Base-by-base conservation (phyloP, 179 eudicot species). In the Silene vulgaris region DNA sequence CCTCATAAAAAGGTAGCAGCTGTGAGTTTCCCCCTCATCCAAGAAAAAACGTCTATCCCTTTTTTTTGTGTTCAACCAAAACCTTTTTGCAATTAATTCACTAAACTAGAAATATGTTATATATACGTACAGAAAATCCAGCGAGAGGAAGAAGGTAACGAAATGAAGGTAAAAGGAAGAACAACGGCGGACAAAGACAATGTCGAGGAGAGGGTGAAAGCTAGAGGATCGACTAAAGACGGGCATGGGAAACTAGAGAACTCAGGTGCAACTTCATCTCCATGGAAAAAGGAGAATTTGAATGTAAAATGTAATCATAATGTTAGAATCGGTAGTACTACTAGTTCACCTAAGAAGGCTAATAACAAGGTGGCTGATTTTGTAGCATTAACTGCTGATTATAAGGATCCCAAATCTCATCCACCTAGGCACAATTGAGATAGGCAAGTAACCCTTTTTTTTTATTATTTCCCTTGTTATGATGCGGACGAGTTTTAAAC, bases 401-500 rank as follows among this genome's bases (percentile, higher is more conserved):
- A 88, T 78, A 75, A 82, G 74, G 69, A 48, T 66, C 84, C 90
- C 43, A 85, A 76, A 40, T 35, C 90, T 32, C 91, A 88, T 78
- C 88, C 88, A 50, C 88, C 90, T 69, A 84, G 76, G 69, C 83
- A 87, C 62, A 88, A 88, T 71, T 85, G 83, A 85, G 63, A 76
- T 5, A 19, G 64, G 23, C 64, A 17, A 5, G 64, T 60, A 1
- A 60, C 9, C 23, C 64, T 9, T 21, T 60, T 19, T 19, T 28
- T 21, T 28, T 71, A 28, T 2, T 6, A 0, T 7, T 35, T 40
- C 59, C 13, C 17, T 23, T 35, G 26, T 63, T 62, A 21, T 69
- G 32, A 48, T 69, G 73, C 73, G 9, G 60, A 69, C 73, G 60
- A 19, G 29, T 69, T 69, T 69, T n/a, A 48, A 69, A 69, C 7